Conservation (phyloP, 202 grass and related monocot genomes). For the Musa balbisiana region DNA sequence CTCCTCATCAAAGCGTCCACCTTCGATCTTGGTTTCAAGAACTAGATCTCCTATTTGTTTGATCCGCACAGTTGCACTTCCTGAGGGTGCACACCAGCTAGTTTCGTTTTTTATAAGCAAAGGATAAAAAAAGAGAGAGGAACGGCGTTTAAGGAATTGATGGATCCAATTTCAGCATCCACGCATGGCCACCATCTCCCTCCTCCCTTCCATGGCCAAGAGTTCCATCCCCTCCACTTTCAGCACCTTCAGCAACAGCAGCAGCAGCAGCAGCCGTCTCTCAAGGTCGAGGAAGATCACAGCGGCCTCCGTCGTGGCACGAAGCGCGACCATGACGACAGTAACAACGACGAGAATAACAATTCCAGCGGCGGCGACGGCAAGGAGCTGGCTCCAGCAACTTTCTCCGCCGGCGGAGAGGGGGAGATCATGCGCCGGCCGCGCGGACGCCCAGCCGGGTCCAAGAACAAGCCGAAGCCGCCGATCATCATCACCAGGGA, state of each 20-base stretch:
- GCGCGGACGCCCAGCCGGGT: constrained; percentile 8
- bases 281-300: constrained; percentile 1
- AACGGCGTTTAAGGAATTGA: not conserved
- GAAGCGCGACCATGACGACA: constrained; percentile 10
- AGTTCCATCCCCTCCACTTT: constrained; percentile 27
- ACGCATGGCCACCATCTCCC: constrained; percentile 28
- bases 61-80: too few species aligned
- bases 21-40: not conserved
- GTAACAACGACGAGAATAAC: not conserved
- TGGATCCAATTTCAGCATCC: constrained; percentile 40
- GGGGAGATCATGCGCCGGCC: constrained; percentile 9
- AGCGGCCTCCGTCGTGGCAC: not conserved
- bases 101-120: too few species aligned
- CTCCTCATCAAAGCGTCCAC: not conserved
- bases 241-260: not conserved
- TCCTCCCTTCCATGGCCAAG: constrained; percentile 32
- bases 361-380: not conserved
- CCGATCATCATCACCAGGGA: constrained; percentile 19
- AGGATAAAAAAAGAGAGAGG: not conserved
- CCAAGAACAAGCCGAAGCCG: constrained; percentile 17
- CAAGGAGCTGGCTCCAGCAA: not conserved
- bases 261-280: not conserved
- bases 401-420: constrained; percentile 1
- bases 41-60: too few species aligned
- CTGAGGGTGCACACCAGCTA: too few species aligned